Conservation (phyloP, 768 basidiomycete species). For the Pleurotus giganteus region DNA sequence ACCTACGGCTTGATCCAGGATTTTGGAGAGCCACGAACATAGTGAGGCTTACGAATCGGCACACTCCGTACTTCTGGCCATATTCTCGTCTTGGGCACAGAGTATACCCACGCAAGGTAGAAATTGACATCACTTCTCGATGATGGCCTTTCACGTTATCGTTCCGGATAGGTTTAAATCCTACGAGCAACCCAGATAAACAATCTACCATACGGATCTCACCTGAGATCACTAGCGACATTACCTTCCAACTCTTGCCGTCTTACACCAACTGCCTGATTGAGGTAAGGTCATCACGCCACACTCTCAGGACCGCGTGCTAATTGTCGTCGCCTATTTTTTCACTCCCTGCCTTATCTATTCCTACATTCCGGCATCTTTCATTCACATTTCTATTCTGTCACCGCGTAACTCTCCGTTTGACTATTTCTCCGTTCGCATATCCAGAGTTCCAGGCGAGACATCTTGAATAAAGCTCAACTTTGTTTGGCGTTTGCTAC, state of each 20-base stretch:
- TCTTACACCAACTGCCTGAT: conserved; percentile 74
- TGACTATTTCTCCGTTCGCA: conserved; percentile 6
- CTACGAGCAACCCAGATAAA: neutral
- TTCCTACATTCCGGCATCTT: neutral
- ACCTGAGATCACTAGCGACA: conserved; percentile 26
- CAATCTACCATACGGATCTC: conserved; percentile 9
- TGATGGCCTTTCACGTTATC: neutral
- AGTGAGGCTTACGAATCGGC: conserved; percentile 85
- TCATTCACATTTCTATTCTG: conserved; percentile 10
- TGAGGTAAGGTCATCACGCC: conserved; percentile 44
- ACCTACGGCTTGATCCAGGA: neutral
- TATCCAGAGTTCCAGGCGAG: conserved; percentile 60
- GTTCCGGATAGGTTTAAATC: neutral
- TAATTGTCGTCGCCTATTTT: conserved; percentile 1
- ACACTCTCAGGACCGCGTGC: conserved; percentile 2
- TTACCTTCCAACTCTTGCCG: conserved; percentile 61
- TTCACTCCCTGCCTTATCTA: conserved; percentile 3
- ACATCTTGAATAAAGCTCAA: conserved; percentile 59
- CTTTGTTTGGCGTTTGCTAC: conserved; percentile 74
- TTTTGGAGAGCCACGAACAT: conserved; percentile 25
- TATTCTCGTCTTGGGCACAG: conserved; percentile 63
- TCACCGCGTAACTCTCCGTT: neutral
- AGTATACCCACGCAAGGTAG: conserved; percentile 15
- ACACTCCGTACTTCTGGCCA: conserved; percentile 78
- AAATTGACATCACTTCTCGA: neutral